Evolutionary conservation across 202 grass and related monocot species (phyloP).

Genomic region (Digitaria exilis): DNA sequence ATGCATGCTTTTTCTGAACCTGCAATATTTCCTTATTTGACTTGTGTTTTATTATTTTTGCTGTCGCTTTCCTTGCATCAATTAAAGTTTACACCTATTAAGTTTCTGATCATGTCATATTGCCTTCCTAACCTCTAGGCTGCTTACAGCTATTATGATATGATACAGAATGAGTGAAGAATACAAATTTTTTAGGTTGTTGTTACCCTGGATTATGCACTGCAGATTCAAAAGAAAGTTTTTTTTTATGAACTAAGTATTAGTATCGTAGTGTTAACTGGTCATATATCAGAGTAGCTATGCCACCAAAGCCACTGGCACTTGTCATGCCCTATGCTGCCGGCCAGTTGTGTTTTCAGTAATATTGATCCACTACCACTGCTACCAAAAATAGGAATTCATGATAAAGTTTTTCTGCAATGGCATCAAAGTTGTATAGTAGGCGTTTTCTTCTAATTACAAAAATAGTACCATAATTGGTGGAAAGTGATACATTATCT

Average conservation of each 20-base stretch:
- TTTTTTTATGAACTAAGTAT: neutral
- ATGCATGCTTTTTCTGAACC: neutral
- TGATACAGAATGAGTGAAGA: slow-evolving; percentile 3
- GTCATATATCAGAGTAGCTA: slow-evolving; percentile 14
- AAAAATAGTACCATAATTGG: neutral
- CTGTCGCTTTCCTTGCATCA: neutral
- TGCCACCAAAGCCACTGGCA: neutral
- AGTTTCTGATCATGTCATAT: slow-evolving; percentile 33
- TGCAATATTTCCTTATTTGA: too few relatives aligned
- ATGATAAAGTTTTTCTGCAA: neutral
- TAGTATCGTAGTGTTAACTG: neutral
- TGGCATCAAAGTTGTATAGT: neutral
- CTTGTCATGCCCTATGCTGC: neutral
- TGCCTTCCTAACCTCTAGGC: neutral
- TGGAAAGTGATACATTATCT: neutral
- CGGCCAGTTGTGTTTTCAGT: slow-evolving; percentile 7
- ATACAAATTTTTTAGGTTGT: slow-evolving; percentile 4
- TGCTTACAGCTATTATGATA: slow-evolving; percentile 14
- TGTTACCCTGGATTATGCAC: neutral
- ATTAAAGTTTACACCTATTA: slow-evolving; percentile 3
- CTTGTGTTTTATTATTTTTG: neutral
- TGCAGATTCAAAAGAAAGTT: slow-evolving; percentile 18
- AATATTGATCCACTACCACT: neutral
- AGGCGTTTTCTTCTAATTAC: slow-evolving; percentile 2
- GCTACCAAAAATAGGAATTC: neutral